Evolutionary conservation across 345 rosid species (phyloP), one percentile per base, ranked within the genome.

Genomic region (Bretschneidera sinensis): DNA sequence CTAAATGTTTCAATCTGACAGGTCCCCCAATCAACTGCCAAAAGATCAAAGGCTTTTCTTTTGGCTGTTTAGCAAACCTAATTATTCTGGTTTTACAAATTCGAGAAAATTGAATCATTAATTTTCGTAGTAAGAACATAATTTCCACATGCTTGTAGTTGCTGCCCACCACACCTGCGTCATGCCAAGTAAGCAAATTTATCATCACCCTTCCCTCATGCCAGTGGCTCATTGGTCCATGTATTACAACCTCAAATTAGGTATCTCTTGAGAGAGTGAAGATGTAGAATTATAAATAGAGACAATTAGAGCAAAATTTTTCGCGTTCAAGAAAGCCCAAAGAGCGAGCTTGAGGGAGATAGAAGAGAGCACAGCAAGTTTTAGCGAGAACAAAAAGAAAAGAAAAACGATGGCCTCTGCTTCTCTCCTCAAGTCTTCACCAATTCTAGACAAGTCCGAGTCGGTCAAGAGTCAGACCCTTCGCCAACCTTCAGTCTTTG

Each of bases 361-460:
- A 47, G 7, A 57, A 66, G n/a, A 11, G 2, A 23, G 17, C 24
- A n/a, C n/a, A n/a, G n/a, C n/a, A n/a, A n/a, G n/a, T n/a, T n/a
- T n/a, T n/a, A n/a, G n/a, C n/a, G n/a, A n/a, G n/a, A n/a, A n/a
- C n/a, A n/a, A n/a, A n/a, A n/a, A n/a, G 51, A 24, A 31, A 54
- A 39, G 35, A 4, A 4, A 39, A 9, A 39, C 11, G 9, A 94
- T 94, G 99, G 97, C 99, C 61, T 78, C 98, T 24, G 69, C 74
- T 19, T 51, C 70, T 66, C 82, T 88, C 24, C 83, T 90, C 73
- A 92, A 87, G 71, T 84, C 98, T 0, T 87, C 97, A 14, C 84
- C 85, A 6, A 81, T 92, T 43, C 79, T 87, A 43, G 88, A 83
- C 85, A 90, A 86, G 77, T 87, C 96, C 21, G 92, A 87, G 58